phyloP scores from a whole-genome alignment of 805 yeast genomes.

The Kluyveromyces starmeri region DNA sequence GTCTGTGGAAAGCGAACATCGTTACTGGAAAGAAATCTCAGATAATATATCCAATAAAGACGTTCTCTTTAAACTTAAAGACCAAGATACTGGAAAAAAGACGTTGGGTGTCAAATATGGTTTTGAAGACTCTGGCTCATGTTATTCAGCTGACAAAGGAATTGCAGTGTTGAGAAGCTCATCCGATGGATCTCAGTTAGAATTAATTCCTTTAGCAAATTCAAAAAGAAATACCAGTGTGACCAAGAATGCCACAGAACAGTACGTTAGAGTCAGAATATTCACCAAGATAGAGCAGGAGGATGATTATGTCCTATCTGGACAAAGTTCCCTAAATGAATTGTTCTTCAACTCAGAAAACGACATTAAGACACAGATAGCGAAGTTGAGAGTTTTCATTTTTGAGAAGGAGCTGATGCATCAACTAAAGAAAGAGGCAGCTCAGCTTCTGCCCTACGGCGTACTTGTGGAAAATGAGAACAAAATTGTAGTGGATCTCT shows the following conservation, averaged over 20 bases:
- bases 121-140: constrained; percentile 84
- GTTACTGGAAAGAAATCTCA: constrained; percentile 44
- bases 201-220: constrained; percentile 28
- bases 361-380: constrained; percentile 47
- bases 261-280: constrained; percentile 51
- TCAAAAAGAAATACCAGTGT: constrained; percentile 24
- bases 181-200: constrained; percentile 31
- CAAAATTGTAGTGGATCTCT: constrained; percentile 55
- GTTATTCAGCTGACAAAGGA: constrained; percentile 58
- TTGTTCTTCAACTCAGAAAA: constrained; percentile 12
- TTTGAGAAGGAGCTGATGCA: constrained; percentile 87
- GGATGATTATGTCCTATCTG: constrained; percentile 45
- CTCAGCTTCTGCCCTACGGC: constrained; percentile 55
- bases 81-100: constrained; percentile 42
- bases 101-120: constrained; percentile 81
- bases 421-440: constrained; percentile 70
- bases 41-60: constrained; percentile 18
- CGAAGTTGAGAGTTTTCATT: constrained; percentile 59
- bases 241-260: constrained; percentile 19
- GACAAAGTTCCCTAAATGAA: constrained; percentile 37
- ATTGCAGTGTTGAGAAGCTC: constrained; percentile 58
- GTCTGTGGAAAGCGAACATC: constrained; percentile 51
- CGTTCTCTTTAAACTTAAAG: constrained; percentile 54
- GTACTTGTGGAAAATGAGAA: constrained; percentile 56
- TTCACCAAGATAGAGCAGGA: constrained; percentile 44